phyloP scores from a whole-genome alignment of 495 filamentous ascomycete species.

The Tuber indicum region DNA sequence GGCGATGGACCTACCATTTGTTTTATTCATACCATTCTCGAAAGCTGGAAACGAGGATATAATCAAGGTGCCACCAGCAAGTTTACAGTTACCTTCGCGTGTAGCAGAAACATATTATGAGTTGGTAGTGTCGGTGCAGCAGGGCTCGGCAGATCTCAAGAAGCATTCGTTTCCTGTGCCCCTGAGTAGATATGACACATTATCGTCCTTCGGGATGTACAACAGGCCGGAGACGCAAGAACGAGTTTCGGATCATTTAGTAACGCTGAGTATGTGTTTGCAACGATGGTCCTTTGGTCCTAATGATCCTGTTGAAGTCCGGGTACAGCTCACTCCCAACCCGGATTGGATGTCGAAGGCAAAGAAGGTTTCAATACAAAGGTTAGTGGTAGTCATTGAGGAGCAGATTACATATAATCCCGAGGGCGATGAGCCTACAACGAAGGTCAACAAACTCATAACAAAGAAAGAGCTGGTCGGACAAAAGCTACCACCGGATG shows the following conservation, averaged over 20 bases:
- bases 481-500: constrained; percentile 74
- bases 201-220: constrained; percentile 99
- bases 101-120: constrained; percentile 96
- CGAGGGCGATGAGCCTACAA: constrained; percentile 92
- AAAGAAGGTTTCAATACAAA: constrained; percentile 83
- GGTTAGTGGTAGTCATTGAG: constrained; percentile 88
- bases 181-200: constrained; percentile 83
- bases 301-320: constrained; percentile 88
- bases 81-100: constrained; percentile 79
- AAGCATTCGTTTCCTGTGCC: constrained; percentile 91
- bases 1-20: constrained; percentile 96
- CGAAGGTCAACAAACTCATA: constrained; percentile 77
- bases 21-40: constrained; percentile 93
- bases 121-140: constrained; percentile 90
- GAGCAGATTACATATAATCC: constrained; percentile 97
- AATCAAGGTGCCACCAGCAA: constrained; percentile 82
- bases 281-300: constrained; percentile 96
- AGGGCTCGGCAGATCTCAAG: constrained; percentile 73
- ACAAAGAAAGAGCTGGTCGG: constrained; percentile 76
- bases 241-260: constrained; percentile 77
- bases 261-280: constrained; percentile 82
- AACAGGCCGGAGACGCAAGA: constrained; percentile 87
- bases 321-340: constrained; percentile 87
- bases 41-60: constrained; percentile 82
- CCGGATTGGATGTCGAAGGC: constrained; percentile 85